Evolutionary conservation across 2,329 filamentous ascomycete species (phyloP).

Genomic region (Epichloe uncinata): DNA sequence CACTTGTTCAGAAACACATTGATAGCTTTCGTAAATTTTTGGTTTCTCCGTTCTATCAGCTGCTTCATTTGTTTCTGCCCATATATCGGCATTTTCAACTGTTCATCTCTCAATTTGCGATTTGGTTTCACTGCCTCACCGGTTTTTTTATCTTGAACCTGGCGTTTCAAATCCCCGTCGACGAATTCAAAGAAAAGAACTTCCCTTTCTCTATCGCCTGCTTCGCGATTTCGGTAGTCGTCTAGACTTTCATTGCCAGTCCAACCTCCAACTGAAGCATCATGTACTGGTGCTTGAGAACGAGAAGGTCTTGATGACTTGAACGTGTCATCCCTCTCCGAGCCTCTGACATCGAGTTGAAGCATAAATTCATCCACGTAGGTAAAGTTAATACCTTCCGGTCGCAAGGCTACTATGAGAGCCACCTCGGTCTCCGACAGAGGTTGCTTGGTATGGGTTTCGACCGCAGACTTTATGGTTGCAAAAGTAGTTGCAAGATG

Average conservation of each 20-base stretch:
- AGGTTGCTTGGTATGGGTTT: slow-evolving; percentile 61
- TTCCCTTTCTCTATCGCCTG: slow-evolving; percentile 35
- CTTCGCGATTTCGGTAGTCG: slow-evolving; percentile 9
- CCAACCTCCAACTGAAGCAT: slow-evolving; percentile 43
- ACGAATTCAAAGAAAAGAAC: slow-evolving; percentile 86
- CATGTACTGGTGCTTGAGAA: slow-evolving; percentile 36
- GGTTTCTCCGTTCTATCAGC: slow-evolving; percentile 80
- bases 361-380: slow-evolving; percentile 79
- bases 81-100: slow-evolving; percentile 82
- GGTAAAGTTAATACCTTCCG: slow-evolving; percentile 65
- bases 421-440: slow-evolving; percentile 69
- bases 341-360: slow-evolving; percentile 63
- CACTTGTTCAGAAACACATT: slow-evolving; percentile 67
- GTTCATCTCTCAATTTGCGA: slow-evolving; percentile 59
- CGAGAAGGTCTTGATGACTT: slow-evolving; percentile 33
- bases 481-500: slow-evolving; percentile 86
- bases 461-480: slow-evolving; percentile 72
- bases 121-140: slow-evolving; percentile 57
- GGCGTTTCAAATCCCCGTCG: slow-evolving; percentile 77
- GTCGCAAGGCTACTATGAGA: slow-evolving; percentile 63
- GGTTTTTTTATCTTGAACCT: slow-evolving; percentile 58
- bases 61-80: slow-evolving; percentile 84
- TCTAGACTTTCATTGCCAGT: slow-evolving; percentile 34
- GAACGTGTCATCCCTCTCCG: slow-evolving; percentile 51
- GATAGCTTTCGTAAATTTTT: slow-evolving; percentile 66